phyloP scores from a whole-genome alignment of 2,329 filamentous ascomycete genomes.

The Pseudocercospora ulei region DNA sequence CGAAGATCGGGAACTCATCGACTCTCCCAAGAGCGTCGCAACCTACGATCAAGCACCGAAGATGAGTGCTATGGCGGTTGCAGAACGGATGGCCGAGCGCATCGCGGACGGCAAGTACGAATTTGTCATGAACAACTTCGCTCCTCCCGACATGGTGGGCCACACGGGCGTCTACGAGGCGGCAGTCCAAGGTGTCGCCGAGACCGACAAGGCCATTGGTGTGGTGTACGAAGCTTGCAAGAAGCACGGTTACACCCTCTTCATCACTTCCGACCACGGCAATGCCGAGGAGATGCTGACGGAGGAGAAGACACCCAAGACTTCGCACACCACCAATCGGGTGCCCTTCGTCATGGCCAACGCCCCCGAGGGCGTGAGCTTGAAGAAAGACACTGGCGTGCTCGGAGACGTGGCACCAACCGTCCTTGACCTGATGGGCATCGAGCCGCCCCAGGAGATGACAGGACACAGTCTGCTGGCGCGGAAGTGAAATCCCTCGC shows the following conservation, averaged over 20 bases:
- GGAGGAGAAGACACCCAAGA: slow-evolving; percentile 90
- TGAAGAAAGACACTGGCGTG: slow-evolving; percentile 79
- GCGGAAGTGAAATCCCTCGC: slow-evolving; percentile 46
- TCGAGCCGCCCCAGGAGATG: slow-evolving; percentile 87
- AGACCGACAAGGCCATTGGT: slow-evolving; percentile 90
- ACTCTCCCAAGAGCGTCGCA: slow-evolving; percentile 75
- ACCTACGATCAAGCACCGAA: slow-evolving; percentile 92
- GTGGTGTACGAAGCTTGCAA: slow-evolving; percentile 89
- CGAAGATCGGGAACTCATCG: slow-evolving; percentile 86
- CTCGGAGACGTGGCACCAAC: slow-evolving; percentile 96
- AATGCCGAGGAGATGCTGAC: slow-evolving; percentile 99
- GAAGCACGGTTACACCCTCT: slow-evolving; percentile 82
- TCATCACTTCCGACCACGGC: slow-evolving; percentile 88
- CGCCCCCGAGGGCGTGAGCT: slow-evolving; percentile 75
- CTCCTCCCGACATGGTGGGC: slow-evolving; percentile 97
- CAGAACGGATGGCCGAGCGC: slow-evolving; percentile 78
- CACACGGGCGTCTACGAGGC: slow-evolving; percentile 97
- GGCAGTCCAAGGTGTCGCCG: slow-evolving; percentile 69
- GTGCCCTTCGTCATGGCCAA: slow-evolving; percentile 98
- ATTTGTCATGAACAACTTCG: slow-evolving; percentile 99
- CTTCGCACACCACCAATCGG: slow-evolving; percentile 94
- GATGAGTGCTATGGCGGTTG: slow-evolving; percentile 89
- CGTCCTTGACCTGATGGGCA: slow-evolving; percentile 77
- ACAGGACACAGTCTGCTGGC: slow-evolving; percentile 72
- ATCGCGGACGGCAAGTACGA: slow-evolving; percentile 78